Base-by-base conservation (phyloP, 805 yeast genomes). In the Lipomyces sp. region DNA sequence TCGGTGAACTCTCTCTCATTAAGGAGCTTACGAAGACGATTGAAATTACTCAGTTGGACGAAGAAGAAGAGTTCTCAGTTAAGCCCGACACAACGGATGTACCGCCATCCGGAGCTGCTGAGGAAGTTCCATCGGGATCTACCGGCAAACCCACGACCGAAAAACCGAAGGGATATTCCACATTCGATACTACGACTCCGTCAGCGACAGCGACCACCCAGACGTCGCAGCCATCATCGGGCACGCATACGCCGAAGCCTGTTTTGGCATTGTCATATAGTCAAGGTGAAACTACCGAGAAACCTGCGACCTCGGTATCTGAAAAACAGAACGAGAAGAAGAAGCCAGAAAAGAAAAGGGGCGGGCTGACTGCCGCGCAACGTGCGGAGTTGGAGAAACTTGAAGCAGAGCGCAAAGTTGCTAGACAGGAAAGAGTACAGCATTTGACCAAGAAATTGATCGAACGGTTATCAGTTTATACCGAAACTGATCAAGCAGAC, bases 1-100 rank as follows among this genome's bases (percentile, higher is more conserved):
- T 94, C 73, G 99, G 99, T 4, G 97, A 95, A 76, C 79, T 92
- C 68, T 85, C 92, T 35, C 81, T 93, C 76, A 77, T 95, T 74
- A 86, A 86, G 73, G 96, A 92, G 72, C 79, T 95, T 75, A 84
- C 89, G 53, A 87, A 88, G 75, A 80, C 85, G 57, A 83, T 84
- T 66, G 87, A 85, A 65, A 74, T 85, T 64, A 80, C 79, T 48
- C 77, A 75, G 42, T 81, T 79, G 34, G 80, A 75, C 54, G 77
- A 75, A 39, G 65, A 67, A 48, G 65, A 45, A 30, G 73, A 64
- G 39, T 69, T 62, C 11, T 69, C 63, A 2, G 72, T 51, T 0
- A 70, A 67, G 8, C n/a, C 48, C 48, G 48, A 42, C 10, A 8
- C 48, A 6, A 15, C 24, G 15, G 48, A 42, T 1, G 48, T 13